Conservation (phyloP, 768 basidiomycete species). For the Trametes cubensis region DNA sequence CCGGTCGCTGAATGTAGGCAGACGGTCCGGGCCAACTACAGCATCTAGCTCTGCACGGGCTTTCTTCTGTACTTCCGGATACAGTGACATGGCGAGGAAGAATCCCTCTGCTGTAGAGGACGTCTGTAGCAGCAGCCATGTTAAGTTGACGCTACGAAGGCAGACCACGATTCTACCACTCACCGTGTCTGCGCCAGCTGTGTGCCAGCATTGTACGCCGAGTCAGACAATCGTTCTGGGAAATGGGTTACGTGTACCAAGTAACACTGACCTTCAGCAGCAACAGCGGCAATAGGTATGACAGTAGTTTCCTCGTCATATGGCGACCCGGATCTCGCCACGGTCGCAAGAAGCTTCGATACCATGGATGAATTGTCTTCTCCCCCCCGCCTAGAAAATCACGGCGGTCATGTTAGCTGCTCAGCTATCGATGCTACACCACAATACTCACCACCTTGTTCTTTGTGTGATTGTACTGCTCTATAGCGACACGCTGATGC, state of each 20-base stretch:
- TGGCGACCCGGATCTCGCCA: neutral
- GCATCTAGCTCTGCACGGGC: constrained; percentile 16
- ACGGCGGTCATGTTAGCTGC: too few species aligned
- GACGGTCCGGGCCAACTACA: constrained; percentile 17
- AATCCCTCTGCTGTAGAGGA: constrained; percentile 31
- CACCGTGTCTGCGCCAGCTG: constrained; percentile 27
- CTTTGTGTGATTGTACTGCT: neutral
- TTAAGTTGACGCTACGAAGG: neutral
- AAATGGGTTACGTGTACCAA: too few species aligned
- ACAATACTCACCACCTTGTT: neutral
- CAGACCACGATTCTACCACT: neutral
- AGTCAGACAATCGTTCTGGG: too few species aligned
- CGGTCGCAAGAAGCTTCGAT: neutral
- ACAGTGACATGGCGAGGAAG: constrained; percentile 33
- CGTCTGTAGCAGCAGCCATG: constrained; percentile 17
- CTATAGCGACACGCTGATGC: neutral
- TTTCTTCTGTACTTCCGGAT: constrained; percentile 29
- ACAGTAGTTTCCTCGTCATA: neutral
- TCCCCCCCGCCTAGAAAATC: neutral
- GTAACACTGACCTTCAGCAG: neutral
- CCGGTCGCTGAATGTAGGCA: constrained; percentile 15
- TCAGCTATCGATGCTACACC: too few species aligned
- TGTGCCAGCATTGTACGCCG: too few species aligned
- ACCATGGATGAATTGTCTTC: neutral
- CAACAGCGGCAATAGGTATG: neutral